Percentiles rank a stretch among this genome's conserved stretches.
Evolutionary conservation across 768 basidiomycete genomes (phyloP).

Genomic region (Gymnopilus junonius): DNA sequence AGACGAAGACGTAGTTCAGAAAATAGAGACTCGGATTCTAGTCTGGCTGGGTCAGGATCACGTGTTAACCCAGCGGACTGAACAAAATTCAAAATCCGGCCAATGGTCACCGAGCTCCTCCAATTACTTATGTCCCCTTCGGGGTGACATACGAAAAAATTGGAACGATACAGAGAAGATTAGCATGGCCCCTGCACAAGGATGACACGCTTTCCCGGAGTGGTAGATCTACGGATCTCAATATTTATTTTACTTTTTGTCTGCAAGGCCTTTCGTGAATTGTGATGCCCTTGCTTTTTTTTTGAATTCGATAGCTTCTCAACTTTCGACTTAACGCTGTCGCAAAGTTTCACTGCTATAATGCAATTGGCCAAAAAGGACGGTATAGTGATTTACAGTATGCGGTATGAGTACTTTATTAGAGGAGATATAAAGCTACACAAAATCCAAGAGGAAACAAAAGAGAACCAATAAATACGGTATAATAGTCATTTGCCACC

Average conservation of each 20-base stretch:
- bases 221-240: constrained; percentile 70
- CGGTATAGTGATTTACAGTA: too few species aligned
- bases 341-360: too few species aligned
- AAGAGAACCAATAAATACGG: not conserved
- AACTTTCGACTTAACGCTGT: too few species aligned
- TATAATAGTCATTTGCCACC: not conserved
- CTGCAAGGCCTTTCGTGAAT: not conserved
- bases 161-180: constrained; percentile 99
- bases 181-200: constrained; percentile 99
- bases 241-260: constrained; percentile 45
- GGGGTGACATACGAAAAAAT: constrained; percentile 97
- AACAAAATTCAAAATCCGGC: not conserved
- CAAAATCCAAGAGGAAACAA: too few species aligned
- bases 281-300: not conserved
- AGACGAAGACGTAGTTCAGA: too few species aligned
- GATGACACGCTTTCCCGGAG: constrained; percentile 99
- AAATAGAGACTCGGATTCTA: too few species aligned
- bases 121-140: constrained; percentile 65
- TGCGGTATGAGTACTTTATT: too few species aligned
- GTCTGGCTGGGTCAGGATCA: not conserved
- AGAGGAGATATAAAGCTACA: too few species aligned
- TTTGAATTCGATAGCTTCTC: too few species aligned
- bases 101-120: not conserved
- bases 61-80: not conserved
- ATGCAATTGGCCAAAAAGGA: too few species aligned